Evolutionary conservation across 495 filamentous ascomycete species (phyloP).

Genomic region (Chlorociboria aeruginascens): DNA sequence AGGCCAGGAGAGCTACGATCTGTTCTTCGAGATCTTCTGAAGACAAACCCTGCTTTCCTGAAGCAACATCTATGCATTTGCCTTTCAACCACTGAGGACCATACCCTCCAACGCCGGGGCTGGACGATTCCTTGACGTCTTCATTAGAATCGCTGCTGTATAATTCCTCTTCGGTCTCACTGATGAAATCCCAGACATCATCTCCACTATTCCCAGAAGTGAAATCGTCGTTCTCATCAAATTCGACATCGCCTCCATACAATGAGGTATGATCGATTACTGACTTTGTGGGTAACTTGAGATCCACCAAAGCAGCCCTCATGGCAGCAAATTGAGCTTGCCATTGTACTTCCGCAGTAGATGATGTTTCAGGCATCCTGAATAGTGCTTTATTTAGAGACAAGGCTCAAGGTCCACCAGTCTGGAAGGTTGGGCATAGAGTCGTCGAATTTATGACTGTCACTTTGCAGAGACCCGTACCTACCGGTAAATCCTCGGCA

Average conservation of each 20-base stretch:
- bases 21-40: conserved; percentile 53
- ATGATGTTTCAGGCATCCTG: conserved; percentile 7
- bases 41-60: conserved; percentile 49
- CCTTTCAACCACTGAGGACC: conserved; percentile 48
- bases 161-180: conserved; percentile 36
- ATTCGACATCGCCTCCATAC: conserved; percentile 34
- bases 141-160: conserved; percentile 33
- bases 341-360: conserved; percentile 48
- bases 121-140: conserved; percentile 17
- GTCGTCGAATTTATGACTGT: not conserved
- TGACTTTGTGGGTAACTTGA: conserved; percentile 40
- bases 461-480: not conserved
- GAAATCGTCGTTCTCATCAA: conserved; percentile 48
- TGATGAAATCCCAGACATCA: conserved; percentile 86
- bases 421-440: not conserved
- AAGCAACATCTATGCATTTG: conserved; percentile 48
- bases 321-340: conserved; percentile 57
- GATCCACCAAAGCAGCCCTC: conserved; percentile 57
- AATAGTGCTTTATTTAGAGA: not conserved
- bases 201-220: conserved; percentile 51
- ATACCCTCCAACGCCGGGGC: conserved; percentile 20
- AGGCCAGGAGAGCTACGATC: conserved; percentile 53
- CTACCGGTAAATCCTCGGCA: no score
- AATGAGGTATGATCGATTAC: conserved; percentile 30
- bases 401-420: no score